Evolutionary conservation across 2,329 filamentous ascomycete species (phyloP), one percentile per base, ranked within the genome.

Genomic region (Cylindrodendrum hubeiense): DNA sequence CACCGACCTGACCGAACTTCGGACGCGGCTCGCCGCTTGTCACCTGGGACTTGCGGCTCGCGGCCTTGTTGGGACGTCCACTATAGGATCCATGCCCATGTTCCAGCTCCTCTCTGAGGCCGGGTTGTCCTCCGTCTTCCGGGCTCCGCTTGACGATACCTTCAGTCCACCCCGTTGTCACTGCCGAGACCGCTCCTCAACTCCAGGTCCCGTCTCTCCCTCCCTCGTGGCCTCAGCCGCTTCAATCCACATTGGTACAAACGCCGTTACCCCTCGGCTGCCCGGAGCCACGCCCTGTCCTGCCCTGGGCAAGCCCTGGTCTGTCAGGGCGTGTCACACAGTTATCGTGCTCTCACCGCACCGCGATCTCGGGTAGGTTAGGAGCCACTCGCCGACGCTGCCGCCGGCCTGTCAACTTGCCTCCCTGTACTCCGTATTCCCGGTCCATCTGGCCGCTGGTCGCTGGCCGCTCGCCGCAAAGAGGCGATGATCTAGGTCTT

Each of bases 301-400:
- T 52, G 49, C n/a, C 24, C 51, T 46, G 44, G 50, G 28, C 61
- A 64, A 52, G 10, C 53, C 46, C 44, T 57, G 54, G 67, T 33
- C 46, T 60, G 52, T 47, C 49, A 65, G 30, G 58, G 52, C 49
- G 44, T 43, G 54, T 60, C 57, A 44, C 43, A 52, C 44, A 51
- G 54, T 63, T 63, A 63, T 60, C 47, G 30, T 52, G 58, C 61
- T 65, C 62, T 68, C 67, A 73, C 72, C 70, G 70, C 72, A 73
- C 72, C 70, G 64, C 70, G 68, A 71, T 69, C 63, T 71, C 71
- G 68, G 72, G 67, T 61, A 58, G 53, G 62, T 59, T 67, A 71
- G 67, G 70, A 63, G 50, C 21, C 55, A 53, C 47, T 51, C 54
- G 50, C 53, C 50, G 56, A 39, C 37, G 37, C 37, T 39, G 37